A percentile compares a stretch with the other conserved stretches of the same genome.
Evolutionary conservation across 148 eudicot genomes (phyloP).

Genomic region (Arctostaphylos glauca): DNA sequence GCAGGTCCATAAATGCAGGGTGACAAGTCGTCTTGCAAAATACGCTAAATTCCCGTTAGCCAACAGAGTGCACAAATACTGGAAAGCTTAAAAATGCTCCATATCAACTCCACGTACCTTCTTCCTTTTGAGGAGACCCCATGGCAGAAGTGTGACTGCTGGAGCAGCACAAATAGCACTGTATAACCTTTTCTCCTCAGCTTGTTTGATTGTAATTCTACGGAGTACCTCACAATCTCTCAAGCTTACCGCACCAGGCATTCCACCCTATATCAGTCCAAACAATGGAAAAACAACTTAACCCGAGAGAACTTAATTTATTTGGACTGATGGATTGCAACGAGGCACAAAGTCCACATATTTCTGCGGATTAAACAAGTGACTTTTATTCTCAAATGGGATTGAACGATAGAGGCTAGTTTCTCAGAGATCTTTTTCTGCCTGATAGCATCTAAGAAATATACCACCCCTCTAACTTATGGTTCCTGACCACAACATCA

Average conservation of each 20-base stretch:
- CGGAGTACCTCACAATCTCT: conserved; percentile 79
- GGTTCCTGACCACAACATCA: neutral
- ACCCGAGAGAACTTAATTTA: neutral
- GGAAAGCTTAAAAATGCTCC: conserved; percentile 9
- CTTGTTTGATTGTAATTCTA: conserved; percentile 71
- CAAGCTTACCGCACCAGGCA: conserved; percentile 92
- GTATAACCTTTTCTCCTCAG: conserved; percentile 73
- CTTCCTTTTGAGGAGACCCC: conserved; percentile 86
- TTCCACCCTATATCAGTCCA: conserved; percentile 69
- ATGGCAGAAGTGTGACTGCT: conserved; percentile 88
- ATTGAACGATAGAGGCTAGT: neutral
- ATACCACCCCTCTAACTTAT: neutral
- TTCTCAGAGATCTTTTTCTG: neutral
- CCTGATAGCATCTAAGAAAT: neutral
- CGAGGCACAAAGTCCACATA: neutral
- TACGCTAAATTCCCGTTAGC: conserved; percentile 30
- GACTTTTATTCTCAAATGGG: neutral
- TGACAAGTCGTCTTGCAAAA: conserved; percentile 77
- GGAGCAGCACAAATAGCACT: conserved; percentile 98
- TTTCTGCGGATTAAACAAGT: no score
- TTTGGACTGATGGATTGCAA: neutral
- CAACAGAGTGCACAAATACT: conserved; percentile 3
- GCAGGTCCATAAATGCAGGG: conserved; percentile 85
- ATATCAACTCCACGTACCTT: conserved; percentile 35
- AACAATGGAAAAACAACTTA: neutral